Conservation (phyloP, 306 rosid genomes). For the Macrotyloma uniflorum region DNA sequence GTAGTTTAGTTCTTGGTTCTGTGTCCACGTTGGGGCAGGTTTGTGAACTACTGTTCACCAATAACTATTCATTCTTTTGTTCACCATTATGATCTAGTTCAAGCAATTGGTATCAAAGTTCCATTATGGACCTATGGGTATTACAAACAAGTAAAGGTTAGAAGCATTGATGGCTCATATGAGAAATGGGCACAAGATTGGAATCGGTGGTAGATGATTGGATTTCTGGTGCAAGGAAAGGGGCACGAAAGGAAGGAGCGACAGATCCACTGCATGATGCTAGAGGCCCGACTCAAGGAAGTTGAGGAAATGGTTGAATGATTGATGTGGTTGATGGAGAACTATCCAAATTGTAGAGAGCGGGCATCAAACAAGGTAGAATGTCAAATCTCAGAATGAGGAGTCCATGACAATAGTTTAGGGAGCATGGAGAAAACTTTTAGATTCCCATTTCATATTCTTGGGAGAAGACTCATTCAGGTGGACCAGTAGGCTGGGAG, state of each 20-base stretch:
- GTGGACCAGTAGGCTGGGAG: neutral
- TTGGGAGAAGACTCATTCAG: neutral
- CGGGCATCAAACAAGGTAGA: neutral
- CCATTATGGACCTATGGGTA: neutral
- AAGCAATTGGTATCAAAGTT: neutral
- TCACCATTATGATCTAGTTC: neutral
- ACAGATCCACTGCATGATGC: neutral
- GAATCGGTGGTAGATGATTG: neutral
- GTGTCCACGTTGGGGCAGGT: neutral
- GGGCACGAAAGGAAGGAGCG: neutral
- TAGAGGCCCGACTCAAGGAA: neutral
- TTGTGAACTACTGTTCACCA: neutral
- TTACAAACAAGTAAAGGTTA: no score
- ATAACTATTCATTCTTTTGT: neutral
- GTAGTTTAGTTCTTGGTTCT: neutral
- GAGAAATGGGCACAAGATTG: neutral
- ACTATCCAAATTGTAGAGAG: neutral
- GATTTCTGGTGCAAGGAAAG: no score
- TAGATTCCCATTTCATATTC: neutral
- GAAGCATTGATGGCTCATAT: neutral
- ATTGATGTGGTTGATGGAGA: neutral
- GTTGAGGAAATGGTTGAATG: neutral
- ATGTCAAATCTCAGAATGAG: neutral
- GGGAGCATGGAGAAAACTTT: neutral
- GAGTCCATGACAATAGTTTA: neutral